Evolutionary conservation across 78 protist species (phyloP), one percentile per base, ranked within the genome.

Genomic region (Emiliania huxleyi): DNA sequence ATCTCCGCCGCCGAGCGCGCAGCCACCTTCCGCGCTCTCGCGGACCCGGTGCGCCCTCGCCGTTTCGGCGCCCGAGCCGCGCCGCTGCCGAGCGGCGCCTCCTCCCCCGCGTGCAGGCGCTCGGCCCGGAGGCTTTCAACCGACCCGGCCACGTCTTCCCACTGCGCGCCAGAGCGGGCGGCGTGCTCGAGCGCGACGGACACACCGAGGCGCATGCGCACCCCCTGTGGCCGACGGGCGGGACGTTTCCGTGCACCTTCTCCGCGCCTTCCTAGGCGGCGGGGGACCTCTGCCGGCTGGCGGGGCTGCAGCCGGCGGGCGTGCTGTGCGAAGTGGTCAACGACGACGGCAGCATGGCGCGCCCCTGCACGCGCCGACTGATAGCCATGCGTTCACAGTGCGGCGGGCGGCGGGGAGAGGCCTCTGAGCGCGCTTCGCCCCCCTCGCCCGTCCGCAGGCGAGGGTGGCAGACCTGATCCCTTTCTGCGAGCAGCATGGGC

Each of bases 191-290:
- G 55, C 81, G 97, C 43, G 85, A 44, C 11, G 97, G 97, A 0
- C 97, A 96, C 93, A 96, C 97, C 33, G 97, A 94, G 44, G 96
- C 96, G n/a, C n/a, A n/a, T 93, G n/a, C n/a, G n/a, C n/a, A n/a
- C n/a, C n/a, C n/a, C n/a, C n/a, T n/a, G n/a, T n/a, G n/a, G n/a
- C n/a, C n/a, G n/a, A n/a, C n/a, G n/a, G n/a, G n/a, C n/a, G n/a
- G n/a, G n/a, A n/a, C n/a, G n/a, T n/a, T n/a, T n/a, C n/a, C n/a
- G n/a, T n/a, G n/a, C n/a, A n/a, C n/a, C n/a, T n/a, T n/a, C n/a
- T n/a, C n/a, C n/a, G n/a, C n/a, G n/a, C n/a, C n/a, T n/a, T n/a
- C n/a, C n/a, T n/a, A 49, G 62, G 62, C 77, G 23, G 33, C 77
- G 77, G 37, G 6, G 23, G 95, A 93, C 62, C 91, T 94, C 22